Conservation (phyloP, 2,329 filamentous ascomycete genomes). For the Calonectria montana region DNA sequence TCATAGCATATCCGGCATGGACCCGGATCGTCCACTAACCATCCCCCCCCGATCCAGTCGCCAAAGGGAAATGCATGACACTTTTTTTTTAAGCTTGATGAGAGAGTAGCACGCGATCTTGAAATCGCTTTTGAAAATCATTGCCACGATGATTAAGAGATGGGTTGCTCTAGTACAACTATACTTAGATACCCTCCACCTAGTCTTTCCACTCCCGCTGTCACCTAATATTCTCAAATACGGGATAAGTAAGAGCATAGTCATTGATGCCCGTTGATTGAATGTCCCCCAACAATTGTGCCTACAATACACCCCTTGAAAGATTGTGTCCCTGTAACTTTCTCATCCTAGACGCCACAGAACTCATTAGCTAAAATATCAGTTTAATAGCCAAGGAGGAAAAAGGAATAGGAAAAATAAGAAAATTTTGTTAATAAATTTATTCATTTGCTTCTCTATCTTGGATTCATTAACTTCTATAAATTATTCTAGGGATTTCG, state of each 20-base stretch:
- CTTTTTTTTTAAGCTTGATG: background rate
- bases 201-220: background rate
- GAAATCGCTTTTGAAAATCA: background rate
- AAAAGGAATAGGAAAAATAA: too few relatives aligned
- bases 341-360: too few relatives aligned
- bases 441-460: too few relatives aligned
- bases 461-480: too few relatives aligned
- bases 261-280: too few relatives aligned
- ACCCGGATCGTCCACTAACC: background rate
- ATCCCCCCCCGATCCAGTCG: background rate
- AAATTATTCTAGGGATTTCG: too few relatives aligned
- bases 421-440: too few relatives aligned
- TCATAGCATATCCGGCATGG: background rate
- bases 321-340: too few relatives aligned
- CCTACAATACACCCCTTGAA: background rate
- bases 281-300: too few relatives aligned
- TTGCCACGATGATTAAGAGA: background rate
- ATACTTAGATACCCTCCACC: background rate
- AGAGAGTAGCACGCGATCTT: constrained; percentile 11
- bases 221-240: background rate
- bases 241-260: background rate
- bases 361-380: too few relatives aligned
- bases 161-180: background rate
- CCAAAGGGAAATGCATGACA: constrained; percentile 6
- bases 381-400: too few relatives aligned